phyloP scores from a whole-genome alignment of 2,329 filamentous ascomycete species.

The Blastomyces gilchristii region DNA sequence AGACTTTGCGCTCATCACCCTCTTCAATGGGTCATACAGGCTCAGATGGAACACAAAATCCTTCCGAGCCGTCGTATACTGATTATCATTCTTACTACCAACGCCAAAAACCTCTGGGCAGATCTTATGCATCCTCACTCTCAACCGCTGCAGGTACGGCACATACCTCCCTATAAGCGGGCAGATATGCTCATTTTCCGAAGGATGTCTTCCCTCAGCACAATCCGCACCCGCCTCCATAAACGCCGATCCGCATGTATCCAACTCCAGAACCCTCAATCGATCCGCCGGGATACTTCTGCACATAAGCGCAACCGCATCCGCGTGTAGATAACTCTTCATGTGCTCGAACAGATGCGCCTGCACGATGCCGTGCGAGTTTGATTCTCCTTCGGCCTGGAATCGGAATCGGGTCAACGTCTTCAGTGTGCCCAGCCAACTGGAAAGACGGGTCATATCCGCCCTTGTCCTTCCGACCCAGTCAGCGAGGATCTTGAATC shows the following conservation, averaged over 20 bases:
- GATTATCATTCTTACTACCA: not conserved
- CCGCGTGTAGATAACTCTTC: not conserved
- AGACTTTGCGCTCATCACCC: not conserved
- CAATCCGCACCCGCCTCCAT: not conserved
- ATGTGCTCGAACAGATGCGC: not conserved
- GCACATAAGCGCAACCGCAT: slow-evolving; percentile 1
- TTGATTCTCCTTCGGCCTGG: not conserved
- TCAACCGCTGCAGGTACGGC: not conserved
- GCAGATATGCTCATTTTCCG: slow-evolving; percentile 2
- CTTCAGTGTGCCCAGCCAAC: slow-evolving; percentile 1
- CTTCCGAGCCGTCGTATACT: not conserved
- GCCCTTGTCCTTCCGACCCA: slow-evolving; percentile 2
- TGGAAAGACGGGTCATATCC: slow-evolving; percentile 1
- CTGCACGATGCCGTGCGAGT: not conserved
- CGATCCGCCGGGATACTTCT: slow-evolving; percentile 4
- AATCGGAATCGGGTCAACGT: slow-evolving; percentile 6
- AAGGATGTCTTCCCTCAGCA: not conserved
- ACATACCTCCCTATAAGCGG: slow-evolving; percentile 3
- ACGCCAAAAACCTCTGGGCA: slow-evolving; percentile 9
- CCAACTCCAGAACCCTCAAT: slow-evolving; percentile 5
- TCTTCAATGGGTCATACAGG: slow-evolving; percentile 2
- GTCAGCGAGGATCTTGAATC: not conserved
- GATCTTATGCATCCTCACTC: slow-evolving; percentile 8
- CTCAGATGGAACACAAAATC: slow-evolving; percentile 7
- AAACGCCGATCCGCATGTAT: slow-evolving; percentile 8